Percentiles rank a stretch among this genome's conserved stretches.
Conservation (phyloP, 2,329 filamentous ascomycete species). For the Colletotrichum salicis region DNA sequence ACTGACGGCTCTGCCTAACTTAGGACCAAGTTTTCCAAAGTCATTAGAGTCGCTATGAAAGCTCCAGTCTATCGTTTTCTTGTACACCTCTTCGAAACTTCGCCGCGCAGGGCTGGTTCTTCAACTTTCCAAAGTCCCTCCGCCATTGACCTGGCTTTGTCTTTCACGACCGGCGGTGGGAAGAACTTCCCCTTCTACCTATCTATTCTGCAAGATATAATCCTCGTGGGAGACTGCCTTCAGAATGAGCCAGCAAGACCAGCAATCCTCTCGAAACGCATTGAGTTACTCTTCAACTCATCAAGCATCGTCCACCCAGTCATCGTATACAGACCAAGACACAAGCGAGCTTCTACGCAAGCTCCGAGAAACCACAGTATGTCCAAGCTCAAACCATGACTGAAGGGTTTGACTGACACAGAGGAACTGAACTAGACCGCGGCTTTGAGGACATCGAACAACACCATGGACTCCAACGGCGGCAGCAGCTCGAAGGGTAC, state of each 20-base stretch:
- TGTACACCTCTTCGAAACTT: neutral
- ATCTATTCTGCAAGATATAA: slow-evolving; percentile 25
- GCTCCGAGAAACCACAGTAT: slow-evolving; percentile 31
- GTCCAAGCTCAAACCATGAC: neutral
- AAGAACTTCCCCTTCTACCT: neutral
- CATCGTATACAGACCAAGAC: slow-evolving; percentile 4
- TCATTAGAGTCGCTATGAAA: slow-evolving; percentile 6
- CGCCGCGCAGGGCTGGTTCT: slow-evolving; percentile 12
- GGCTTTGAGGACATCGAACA: slow-evolving; percentile 19
- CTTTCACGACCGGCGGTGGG: neutral
- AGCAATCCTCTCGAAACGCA: slow-evolving; percentile 11
- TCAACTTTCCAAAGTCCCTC: slow-evolving; percentile 29
- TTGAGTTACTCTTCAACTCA: slow-evolving; percentile 11
- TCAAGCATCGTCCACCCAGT: slow-evolving; percentile 5
- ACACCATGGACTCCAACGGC: slow-evolving; percentile 30
- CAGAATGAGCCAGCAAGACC: slow-evolving; percentile 28
- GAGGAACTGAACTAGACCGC: neutral
- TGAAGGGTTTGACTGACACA: neutral
- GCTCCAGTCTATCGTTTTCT: neutral
- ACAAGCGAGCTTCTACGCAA: slow-evolving; percentile 28
- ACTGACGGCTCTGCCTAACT: slow-evolving; percentile 19
- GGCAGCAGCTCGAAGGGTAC: slow-evolving; percentile 35
- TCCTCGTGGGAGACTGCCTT: slow-evolving; percentile 8
- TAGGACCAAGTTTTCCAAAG: slow-evolving; percentile 6
- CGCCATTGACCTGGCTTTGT: slow-evolving; percentile 4